These are phyloP conservation scores for Sugiyamaella floridensis DNA, from an alignment of 805 yeast species.

Conservation along the genomic window DNA sequence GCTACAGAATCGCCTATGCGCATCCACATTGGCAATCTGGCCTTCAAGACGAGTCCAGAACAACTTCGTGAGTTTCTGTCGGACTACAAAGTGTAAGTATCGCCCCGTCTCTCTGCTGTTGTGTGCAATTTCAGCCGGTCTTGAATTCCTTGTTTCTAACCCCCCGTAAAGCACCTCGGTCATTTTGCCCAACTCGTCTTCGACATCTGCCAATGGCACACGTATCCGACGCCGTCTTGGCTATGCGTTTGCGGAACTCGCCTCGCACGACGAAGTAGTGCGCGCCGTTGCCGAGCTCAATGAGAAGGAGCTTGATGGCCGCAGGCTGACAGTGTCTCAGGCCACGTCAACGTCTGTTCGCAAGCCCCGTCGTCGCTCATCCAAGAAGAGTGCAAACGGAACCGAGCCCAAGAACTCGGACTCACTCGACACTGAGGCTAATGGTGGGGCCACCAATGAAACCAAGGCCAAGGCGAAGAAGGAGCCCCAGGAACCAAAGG, in stretches of 20 bases:
- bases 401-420: conserved; percentile 12
- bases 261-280: conserved; percentile 34
- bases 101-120: not conserved
- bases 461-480: conserved; percentile 10
- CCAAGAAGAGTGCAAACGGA: not conserved
- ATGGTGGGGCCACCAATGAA: not conserved
- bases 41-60: conserved; percentile 45
- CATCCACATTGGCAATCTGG: conserved; percentile 50
- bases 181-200: conserved; percentile 33
- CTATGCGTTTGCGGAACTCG: conserved; percentile 46
- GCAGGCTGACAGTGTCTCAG: conserved; percentile 27
- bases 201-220: conserved; percentile 11
- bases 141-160: not conserved
- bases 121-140: no score
- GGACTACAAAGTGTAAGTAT: conserved; percentile 42
- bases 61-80: conserved; percentile 42
- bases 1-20: conserved; percentile 27
- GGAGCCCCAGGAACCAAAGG: conserved; percentile 1
- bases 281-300: conserved; percentile 37
- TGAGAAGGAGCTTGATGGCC: conserved; percentile 27
- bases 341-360: conserved; percentile 20
- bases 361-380: conserved; percentile 1
- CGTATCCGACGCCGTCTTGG: conserved; percentile 35
- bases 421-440: conserved; percentile 9
- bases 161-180: conserved; percentile 6